Conservation (phyloP, 345 rosid species). For the Populus simonii region DNA sequence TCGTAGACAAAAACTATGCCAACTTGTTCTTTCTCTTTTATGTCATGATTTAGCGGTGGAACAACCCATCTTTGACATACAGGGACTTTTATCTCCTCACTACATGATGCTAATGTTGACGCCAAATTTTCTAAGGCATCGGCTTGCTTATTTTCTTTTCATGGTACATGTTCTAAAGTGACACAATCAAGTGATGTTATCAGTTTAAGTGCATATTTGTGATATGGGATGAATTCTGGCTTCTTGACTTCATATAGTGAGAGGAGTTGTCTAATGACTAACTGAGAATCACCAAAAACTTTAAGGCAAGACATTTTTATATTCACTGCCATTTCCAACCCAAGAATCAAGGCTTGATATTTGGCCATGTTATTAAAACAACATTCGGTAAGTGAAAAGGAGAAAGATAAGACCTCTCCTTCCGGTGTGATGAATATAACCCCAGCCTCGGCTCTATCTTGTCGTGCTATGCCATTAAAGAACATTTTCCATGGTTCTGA, state of each 20-base stretch:
- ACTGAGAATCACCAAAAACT: background rate
- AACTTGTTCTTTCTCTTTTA: no score
- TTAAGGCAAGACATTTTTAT: background rate
- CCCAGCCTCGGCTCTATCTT: background rate
- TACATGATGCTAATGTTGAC: no score
- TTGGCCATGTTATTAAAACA: background rate
- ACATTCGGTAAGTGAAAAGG: background rate
- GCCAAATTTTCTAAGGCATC: no score
- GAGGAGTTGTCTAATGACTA: background rate
- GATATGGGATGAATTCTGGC: background rate
- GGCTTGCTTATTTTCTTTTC: no score
- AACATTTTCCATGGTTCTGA: background rate
- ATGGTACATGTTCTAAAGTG: no score
- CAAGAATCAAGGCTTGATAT: background rate
- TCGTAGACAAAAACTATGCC: no score
- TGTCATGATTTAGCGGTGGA: no score
- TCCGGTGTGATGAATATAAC: background rate
- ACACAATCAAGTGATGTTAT: no score
- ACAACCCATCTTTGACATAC: no score
- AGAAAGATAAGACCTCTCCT: background rate
- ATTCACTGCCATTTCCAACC: background rate
- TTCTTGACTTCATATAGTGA: background rate
- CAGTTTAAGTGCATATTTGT: background rate
- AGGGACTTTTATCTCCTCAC: no score
- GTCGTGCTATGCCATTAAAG: background rate